Conservation (phyloP, 768 basidiomycete species). For the Amanita rimosa region DNA sequence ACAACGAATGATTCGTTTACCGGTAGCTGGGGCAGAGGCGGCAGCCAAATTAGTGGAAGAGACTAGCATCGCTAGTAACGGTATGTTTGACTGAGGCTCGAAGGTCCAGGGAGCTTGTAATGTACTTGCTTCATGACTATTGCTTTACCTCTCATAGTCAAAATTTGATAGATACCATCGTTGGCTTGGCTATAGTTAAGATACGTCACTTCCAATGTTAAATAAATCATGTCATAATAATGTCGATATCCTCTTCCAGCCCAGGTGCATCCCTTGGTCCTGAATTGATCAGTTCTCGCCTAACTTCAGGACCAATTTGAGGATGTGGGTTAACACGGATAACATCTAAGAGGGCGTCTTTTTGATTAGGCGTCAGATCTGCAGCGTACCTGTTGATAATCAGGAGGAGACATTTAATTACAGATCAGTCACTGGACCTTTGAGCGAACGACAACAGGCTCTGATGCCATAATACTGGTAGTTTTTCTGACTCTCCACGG, state of each 20-base stretch:
- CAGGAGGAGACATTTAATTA: not conserved
- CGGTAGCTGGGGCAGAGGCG: conserved; percentile 24
- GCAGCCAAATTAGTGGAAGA: conserved; percentile 26
- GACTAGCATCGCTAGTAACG: conserved; percentile 23
- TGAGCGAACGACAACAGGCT: conserved; percentile 90
- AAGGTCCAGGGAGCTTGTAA: conserved; percentile 10
- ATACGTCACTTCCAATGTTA: not conserved
- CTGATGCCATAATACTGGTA: conserved; percentile 99
- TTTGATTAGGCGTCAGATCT: conserved; percentile 93
- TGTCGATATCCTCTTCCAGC: conserved; percentile 50
- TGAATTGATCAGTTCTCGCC: conserved; percentile 81
- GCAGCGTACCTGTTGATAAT: conserved; percentile 65
- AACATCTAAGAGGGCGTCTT: conserved; percentile 93
- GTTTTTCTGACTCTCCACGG: conserved; percentile 60
- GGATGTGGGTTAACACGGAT: conserved; percentile 77
- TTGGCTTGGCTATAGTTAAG: not conserved
- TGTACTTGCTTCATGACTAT: not conserved
- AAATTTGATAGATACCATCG: not conserved
- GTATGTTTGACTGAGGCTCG: conserved; percentile 20
- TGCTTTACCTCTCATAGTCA: not conserved
- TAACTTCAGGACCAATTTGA: conserved; percentile 82
- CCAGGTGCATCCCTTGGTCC: conserved; percentile 79
- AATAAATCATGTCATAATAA: conserved; percentile 41
- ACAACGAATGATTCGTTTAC: conserved; percentile 19
- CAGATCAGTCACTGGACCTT: conserved; percentile 36